Conservation (phyloP, 2,329 filamentous ascomycete genomes). For the Aspergillus oerlinghausenensis region DNA sequence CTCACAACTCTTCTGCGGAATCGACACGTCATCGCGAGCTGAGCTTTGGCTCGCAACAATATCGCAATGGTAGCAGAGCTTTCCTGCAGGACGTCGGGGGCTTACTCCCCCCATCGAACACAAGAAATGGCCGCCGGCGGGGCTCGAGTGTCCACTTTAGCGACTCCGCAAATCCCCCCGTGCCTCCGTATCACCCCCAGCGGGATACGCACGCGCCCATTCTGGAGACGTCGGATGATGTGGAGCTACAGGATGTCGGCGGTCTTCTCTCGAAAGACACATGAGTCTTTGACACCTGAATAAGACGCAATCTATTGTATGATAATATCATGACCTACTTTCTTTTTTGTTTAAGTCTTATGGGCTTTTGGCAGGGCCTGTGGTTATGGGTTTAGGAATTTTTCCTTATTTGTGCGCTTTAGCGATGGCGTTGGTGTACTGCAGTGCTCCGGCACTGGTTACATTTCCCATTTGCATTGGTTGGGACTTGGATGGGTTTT, state of each 20-base stretch:
- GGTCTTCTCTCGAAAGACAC: conserved; percentile 30
- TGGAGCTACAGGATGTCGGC: conserved; percentile 42
- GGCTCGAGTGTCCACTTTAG: conserved; percentile 16
- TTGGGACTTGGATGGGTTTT: neutral
- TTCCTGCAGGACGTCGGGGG: conserved; percentile 35
- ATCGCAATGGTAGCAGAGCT: conserved; percentile 22
- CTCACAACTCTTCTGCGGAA: conserved; percentile 1
- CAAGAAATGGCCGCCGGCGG: conserved; percentile 7
- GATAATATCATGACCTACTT: neutral
- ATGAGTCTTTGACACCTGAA: neutral
- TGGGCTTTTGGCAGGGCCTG: neutral
- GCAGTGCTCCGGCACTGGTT: neutral
- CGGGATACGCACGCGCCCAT: conserved; percentile 12
- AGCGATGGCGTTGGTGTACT: neutral
- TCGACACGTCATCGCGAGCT: neutral
- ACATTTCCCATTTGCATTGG: neutral
- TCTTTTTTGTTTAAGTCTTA: neutral
- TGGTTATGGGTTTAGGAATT: neutral
- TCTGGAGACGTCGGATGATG: conserved; percentile 17
- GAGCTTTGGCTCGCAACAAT: conserved; percentile 4
- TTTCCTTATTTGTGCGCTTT: neutral
- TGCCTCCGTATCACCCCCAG: conserved; percentile 19
- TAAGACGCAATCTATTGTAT: neutral
- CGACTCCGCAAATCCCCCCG: conserved; percentile 9
- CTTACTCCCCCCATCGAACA: conserved; percentile 14